Evolutionary conservation across 2,329 filamentous ascomycete species (phyloP).

Genomic region (Nemania bipapillata): DNA sequence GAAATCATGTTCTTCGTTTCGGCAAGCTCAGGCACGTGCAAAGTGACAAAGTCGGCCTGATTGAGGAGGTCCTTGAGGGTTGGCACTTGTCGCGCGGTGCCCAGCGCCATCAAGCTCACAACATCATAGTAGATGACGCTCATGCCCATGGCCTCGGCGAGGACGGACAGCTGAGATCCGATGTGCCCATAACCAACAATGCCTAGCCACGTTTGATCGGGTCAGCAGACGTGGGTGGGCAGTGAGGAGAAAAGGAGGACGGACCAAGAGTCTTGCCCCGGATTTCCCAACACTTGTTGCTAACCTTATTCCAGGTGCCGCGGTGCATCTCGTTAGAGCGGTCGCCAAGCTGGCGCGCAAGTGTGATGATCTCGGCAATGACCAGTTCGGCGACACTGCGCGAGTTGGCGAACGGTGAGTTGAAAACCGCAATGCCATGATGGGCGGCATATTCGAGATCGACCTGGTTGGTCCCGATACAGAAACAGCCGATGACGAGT

Average conservation of each 20-base stretch:
- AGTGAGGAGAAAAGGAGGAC: constrained; percentile 38
- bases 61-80: constrained; percentile 79
- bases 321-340: constrained; percentile 93
- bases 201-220: constrained; percentile 57
- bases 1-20: constrained; percentile 95
- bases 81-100: constrained; percentile 84
- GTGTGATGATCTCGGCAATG: constrained; percentile 89
- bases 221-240: constrained; percentile 9
- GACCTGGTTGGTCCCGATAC: constrained; percentile 97
- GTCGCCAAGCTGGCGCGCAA: constrained; percentile 92
- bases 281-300: constrained; percentile 96
- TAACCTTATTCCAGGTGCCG: constrained; percentile 98
- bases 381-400: constrained; percentile 96
- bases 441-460: constrained; percentile 84
- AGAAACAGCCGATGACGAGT: constrained; percentile 97
- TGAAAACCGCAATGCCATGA: constrained; percentile 95
- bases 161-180: constrained; percentile 91
- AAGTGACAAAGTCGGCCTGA: constrained; percentile 88
- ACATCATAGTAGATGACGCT: constrained; percentile 97
- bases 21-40: constrained; percentile 91
- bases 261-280: constrained; percentile 92
- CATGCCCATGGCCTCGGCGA: constrained; percentile 98
- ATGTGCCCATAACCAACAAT: constrained; percentile 99
- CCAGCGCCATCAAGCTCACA: constrained; percentile 91
- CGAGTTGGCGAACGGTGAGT: constrained; percentile 98